These are phyloP conservation scores for Candida wancherniae DNA, from an alignment of 805 yeast species.

Conservation along the genomic window DNA sequence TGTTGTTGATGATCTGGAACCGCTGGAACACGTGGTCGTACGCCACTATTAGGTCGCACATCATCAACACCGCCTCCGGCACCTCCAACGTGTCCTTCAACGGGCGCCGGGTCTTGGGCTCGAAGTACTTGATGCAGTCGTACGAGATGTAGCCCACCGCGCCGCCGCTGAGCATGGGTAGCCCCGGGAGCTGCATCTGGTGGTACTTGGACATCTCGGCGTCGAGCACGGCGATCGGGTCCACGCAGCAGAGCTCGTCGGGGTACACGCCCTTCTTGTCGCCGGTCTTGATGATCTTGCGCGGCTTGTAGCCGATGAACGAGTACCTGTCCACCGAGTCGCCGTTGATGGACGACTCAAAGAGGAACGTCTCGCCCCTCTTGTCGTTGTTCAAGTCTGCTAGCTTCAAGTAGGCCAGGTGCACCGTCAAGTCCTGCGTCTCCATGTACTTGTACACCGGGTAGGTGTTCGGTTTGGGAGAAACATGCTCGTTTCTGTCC, in stretches of 20 bases:
- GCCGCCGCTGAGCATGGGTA: constrained; percentile 87
- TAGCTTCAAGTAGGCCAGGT: constrained; percentile 81
- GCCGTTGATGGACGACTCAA: constrained; percentile 87
- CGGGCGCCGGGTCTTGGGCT: constrained; percentile 77
- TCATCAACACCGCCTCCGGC: constrained; percentile 91
- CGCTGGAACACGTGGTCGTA: constrained; percentile 93
- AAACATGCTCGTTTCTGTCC: constrained; percentile 10
- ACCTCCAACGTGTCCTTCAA: constrained; percentile 75
- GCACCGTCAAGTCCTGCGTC: constrained; percentile 81
- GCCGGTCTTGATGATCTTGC: constrained; percentile 79
- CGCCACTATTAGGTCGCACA: constrained; percentile 84
- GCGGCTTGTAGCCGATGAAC: constrained; percentile 83
- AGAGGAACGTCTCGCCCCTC: constrained; percentile 66
- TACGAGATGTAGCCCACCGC: constrained; percentile 95
- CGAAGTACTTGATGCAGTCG: constrained; percentile 95
- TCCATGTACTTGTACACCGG: constrained; percentile 75
- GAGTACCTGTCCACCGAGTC: constrained; percentile 88
- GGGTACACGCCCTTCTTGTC: constrained; percentile 40
- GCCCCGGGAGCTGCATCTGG: constrained; percentile 76
- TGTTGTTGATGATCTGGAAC: constrained; percentile 83
- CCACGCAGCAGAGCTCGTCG: constrained; percentile 47
- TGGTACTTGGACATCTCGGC: constrained; percentile 59
- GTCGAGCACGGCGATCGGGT: constrained; percentile 76
- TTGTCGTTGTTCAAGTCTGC: constrained; percentile 54
- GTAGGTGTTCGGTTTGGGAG: constrained; percentile 58